Evolutionary conservation across 1,284 basidiomycete species (phyloP).

Genomic region (Paramarasmius palmivorus): DNA sequence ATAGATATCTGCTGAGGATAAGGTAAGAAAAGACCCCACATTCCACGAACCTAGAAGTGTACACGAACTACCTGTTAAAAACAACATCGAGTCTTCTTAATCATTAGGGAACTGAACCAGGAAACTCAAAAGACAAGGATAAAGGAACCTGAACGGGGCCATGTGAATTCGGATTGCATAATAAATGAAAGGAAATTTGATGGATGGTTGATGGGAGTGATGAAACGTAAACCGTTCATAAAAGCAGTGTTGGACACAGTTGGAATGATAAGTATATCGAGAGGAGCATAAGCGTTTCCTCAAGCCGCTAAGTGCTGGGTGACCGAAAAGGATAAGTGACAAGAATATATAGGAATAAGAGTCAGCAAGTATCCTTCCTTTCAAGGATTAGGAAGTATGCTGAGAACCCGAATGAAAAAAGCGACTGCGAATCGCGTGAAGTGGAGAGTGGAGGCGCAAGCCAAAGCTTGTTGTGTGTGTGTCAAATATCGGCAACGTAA

Average conservation of each 20-base stretch:
- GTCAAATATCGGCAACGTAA: constrained; percentile 5
- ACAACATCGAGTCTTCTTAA: constrained; percentile 86
- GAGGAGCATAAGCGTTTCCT: constrained; percentile 1
- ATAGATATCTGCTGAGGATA: too few relatives aligned
- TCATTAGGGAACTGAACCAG: constrained; percentile 77
- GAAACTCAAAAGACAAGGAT: constrained; percentile 21
- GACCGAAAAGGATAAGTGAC: constrained; percentile 18
- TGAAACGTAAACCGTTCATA: not conserved
- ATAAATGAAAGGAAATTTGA: constrained; percentile 13
- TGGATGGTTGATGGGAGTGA: not conserved
- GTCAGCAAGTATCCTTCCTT: constrained; percentile 22
- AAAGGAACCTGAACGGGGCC: constrained; percentile 80
- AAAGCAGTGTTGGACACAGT: constrained; percentile 8
- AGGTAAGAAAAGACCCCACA: too few relatives aligned
- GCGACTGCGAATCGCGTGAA: constrained; percentile 63
- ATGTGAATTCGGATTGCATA: not conserved
- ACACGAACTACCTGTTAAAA: constrained; percentile 69
- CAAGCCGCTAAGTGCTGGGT: constrained; percentile 34
- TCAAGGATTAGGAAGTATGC: constrained; percentile 20
- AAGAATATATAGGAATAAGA: constrained; percentile 22
- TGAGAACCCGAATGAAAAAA: constrained; percentile 58
- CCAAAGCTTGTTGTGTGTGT: constrained; percentile 8
- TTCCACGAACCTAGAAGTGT: not conserved
- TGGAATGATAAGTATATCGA: constrained; percentile 1
- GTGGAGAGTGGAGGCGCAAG: constrained; percentile 3